Conservation (phyloP, 805 yeast species). For the Dipodascopsis tothii region DNA sequence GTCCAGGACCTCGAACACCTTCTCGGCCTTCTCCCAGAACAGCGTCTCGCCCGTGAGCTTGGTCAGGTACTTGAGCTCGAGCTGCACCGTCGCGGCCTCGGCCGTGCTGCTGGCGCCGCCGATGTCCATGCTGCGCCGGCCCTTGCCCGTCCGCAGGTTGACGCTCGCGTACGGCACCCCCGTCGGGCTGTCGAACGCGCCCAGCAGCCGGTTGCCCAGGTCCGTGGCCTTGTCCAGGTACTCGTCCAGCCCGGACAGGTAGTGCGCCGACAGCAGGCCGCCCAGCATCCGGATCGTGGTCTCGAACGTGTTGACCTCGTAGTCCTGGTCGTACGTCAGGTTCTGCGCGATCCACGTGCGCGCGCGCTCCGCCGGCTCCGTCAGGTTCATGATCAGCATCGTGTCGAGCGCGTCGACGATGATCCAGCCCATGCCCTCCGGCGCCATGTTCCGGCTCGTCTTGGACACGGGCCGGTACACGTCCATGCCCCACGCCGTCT, state of each 20-base stretch:
- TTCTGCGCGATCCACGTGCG: constrained; percentile 67
- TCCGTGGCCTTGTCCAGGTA: constrained; percentile 72
- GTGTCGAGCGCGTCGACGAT: constrained; percentile 85
- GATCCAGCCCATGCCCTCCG: constrained; percentile 83
- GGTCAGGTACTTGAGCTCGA: constrained; percentile 78
- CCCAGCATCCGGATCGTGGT: constrained; percentile 94
- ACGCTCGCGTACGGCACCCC: constrained; percentile 79
- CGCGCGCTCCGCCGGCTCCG: constrained; percentile 56
- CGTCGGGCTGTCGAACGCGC: constrained; percentile 56
- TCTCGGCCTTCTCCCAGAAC: constrained; percentile 75
- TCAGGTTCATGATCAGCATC: constrained; percentile 61
- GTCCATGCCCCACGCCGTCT: constrained; percentile 79
- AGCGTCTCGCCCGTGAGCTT: constrained; percentile 68
- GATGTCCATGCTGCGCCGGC: constrained; percentile 54
- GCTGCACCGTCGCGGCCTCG: constrained; percentile 77
- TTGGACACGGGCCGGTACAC: constrained; percentile 63
- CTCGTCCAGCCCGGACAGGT: constrained; percentile 55
- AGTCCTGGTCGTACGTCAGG: constrained; percentile 62
- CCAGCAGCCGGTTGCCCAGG: constrained; percentile 63
- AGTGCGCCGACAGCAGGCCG: constrained; percentile 77
- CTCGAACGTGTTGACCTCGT: constrained; percentile 76
- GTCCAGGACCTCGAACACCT: constrained; percentile 64
- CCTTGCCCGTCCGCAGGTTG: constrained; percentile 58
- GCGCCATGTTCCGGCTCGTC: constrained; percentile 65
- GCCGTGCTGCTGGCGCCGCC: constrained; percentile 73